phyloP scores from a whole-genome alignment of 129 eudicot genomes.

The Chrysanthemum seticuspe region DNA sequence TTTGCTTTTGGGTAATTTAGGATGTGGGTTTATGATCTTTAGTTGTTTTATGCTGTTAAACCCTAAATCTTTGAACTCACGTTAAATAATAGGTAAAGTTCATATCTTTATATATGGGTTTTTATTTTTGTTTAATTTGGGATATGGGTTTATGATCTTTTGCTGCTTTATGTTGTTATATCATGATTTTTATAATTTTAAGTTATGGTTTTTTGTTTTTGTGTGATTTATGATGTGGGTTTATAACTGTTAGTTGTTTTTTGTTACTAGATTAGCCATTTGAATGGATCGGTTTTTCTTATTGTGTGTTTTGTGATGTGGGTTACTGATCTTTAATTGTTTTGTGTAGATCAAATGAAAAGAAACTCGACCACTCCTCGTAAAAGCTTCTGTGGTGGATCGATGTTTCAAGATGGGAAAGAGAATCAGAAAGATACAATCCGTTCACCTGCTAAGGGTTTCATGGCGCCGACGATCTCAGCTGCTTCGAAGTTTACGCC shows the following conservation, averaged over 20 bases:
- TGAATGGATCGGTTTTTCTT: too few species aligned
- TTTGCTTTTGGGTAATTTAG: background rate
- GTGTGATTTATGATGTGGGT: background rate
- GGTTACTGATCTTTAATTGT: background rate
- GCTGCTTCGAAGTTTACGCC: slow-evolving; percentile 77
- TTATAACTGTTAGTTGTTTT: background rate
- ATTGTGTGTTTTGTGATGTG: background rate
- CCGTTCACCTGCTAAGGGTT: slow-evolving; percentile 47
- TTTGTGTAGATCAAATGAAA: slow-evolving; percentile 38
- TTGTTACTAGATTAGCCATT: background rate
- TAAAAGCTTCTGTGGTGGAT: slow-evolving; percentile 28
- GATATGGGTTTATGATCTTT: too few species aligned
- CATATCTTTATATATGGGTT: too few species aligned
- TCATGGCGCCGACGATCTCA: slow-evolving; percentile 82
- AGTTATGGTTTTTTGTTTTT: background rate
- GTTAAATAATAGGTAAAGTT: too few species aligned
- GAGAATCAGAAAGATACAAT: slow-evolving; percentile 55
- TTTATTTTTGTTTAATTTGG: too few species aligned
- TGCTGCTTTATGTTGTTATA: too few species aligned
- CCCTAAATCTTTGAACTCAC: too few species aligned
- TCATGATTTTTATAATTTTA: background rate
- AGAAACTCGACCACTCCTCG: slow-evolving; percentile 32
- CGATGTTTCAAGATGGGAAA: slow-evolving; percentile 52
- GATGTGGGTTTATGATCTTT: background rate
- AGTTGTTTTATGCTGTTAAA: background rate